phyloP scores from a whole-genome alignment of 352 stramenopile species.

The Stramenopiles sp. region DNA sequence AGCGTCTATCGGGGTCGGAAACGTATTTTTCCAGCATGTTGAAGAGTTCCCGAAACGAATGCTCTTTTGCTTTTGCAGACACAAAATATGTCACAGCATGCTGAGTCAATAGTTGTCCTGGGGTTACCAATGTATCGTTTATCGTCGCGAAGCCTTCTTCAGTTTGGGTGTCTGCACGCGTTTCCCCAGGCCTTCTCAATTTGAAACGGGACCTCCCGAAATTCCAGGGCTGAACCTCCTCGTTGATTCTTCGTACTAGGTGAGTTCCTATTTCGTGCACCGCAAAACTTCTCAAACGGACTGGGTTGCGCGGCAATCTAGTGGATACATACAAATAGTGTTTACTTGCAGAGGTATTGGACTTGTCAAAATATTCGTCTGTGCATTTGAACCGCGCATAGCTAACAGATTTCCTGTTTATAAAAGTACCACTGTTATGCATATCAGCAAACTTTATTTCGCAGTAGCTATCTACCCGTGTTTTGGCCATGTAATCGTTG shows the following conservation, averaged over 20 bases:
- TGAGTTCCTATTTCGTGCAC: constrained; percentile 4
- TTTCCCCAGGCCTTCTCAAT: constrained; percentile 3
- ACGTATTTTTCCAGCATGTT: constrained; percentile 6
- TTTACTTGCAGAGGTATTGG: not conserved
- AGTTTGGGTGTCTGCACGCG: not conserved
- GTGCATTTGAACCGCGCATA: constrained; percentile 4
- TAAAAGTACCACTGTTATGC: constrained; percentile 1
- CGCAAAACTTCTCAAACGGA: not conserved
- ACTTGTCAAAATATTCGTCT: constrained; percentile 11
- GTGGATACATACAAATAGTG: constrained; percentile 4
- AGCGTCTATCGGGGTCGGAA: not conserved
- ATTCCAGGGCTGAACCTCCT: constrained; percentile 8
- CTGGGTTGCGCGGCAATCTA: not conserved
- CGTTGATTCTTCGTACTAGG: constrained; percentile 8
- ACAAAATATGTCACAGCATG: constrained; percentile 13
- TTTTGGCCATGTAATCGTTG: not conserved
- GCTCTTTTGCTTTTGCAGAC: not conserved
- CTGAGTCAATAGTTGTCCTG: not conserved
- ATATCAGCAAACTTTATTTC: not conserved
- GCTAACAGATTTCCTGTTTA: constrained; percentile 10
- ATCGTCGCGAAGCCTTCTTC: constrained; percentile 10
- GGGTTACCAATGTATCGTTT: constrained; percentile 10
- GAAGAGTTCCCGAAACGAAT: constrained; percentile 10
- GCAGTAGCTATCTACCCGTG: not conserved
- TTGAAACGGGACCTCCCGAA: constrained; percentile 8